Percentiles rank a stretch among this genome's conserved stretches.
These are phyloP conservation scores for Vitis rupestris DNA, from an alignment of 164 flowering plant genomes.

Conservation along the genomic window DNA sequence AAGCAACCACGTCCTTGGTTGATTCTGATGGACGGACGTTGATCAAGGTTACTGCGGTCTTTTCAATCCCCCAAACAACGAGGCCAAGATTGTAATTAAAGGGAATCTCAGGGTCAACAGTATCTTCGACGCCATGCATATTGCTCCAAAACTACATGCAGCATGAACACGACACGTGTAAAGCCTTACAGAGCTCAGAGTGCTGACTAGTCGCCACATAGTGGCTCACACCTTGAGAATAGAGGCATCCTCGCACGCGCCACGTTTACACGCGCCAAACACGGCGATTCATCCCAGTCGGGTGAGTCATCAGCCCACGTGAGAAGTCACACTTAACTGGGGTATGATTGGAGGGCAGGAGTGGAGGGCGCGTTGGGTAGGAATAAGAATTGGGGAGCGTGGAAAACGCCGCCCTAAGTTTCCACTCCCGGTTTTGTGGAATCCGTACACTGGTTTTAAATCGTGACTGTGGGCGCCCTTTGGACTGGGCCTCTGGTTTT, in stretches of 20 bases:
- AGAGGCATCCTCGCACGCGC: too few relatives aligned
- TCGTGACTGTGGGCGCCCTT: too few relatives aligned
- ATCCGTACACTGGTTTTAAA: neutral
- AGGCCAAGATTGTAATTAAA: neutral
- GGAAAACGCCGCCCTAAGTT: neutral
- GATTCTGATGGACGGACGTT: too few relatives aligned
- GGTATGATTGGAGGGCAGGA: neutral
- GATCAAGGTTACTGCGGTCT: too few relatives aligned
- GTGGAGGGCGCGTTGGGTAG: too few relatives aligned
- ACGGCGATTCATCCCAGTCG: too few relatives aligned
- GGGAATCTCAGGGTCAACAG: neutral
- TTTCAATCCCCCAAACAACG: too few relatives aligned
- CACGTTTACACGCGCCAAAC: too few relatives aligned
- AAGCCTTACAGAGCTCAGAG: neutral
- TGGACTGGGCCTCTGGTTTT: too few relatives aligned
- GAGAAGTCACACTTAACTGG: neutral
- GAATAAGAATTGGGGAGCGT: neutral
- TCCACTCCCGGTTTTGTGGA: constrained; percentile 14
- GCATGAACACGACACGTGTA: neutral
- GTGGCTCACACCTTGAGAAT: neutral
- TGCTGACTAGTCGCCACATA: constrained; percentile 11
- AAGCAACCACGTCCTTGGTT: too few relatives aligned
- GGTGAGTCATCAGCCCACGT: too few relatives aligned
- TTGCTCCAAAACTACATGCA: neutral
- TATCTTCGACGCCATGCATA: neutral